These are phyloP conservation scores for Beta vulgaris DNA, from an alignment of 148 eudicot genomes.

Conservation along the genomic window DNA sequence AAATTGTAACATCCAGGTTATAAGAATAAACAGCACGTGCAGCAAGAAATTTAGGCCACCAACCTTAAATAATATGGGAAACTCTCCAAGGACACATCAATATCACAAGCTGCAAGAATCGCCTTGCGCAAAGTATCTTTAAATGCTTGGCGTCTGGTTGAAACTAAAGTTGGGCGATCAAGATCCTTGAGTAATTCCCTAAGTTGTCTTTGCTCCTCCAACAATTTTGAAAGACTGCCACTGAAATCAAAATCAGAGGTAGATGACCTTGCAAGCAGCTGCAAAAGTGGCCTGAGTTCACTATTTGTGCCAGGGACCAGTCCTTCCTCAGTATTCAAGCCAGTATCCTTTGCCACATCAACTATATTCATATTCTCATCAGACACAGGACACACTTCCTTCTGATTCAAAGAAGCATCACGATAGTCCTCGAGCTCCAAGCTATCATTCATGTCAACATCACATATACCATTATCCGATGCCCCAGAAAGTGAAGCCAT, in stretches of 20 bases:
- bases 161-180: conserved; percentile 38
- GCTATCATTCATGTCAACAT: conserved; percentile 61
- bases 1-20: no score
- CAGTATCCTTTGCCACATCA: conserved; percentile 37
- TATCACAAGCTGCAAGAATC: conserved; percentile 40
- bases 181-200: conserved; percentile 50
- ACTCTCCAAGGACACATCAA: conserved; percentile 68
- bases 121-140: conserved; percentile 54
- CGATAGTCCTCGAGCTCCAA: conserved; percentile 43
- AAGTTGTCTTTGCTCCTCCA: conserved; percentile 50
- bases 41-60: conserved; percentile 11
- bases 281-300: conserved; percentile 53
- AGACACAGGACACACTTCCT: conserved; percentile 37
- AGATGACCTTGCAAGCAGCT: conserved; percentile 46
- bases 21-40: not conserved
- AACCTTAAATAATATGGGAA: conserved; percentile 91
- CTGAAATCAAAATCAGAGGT: conserved; percentile 46
- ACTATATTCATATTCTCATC: conserved; percentile 49
- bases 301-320: conserved; percentile 35
- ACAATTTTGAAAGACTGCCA: conserved; percentile 48
- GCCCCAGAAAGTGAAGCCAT: conserved; percentile 48
- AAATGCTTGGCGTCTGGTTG: conserved; percentile 58
- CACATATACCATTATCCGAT: conserved; percentile 52
- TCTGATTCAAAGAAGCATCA: conserved; percentile 42
- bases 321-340: conserved; percentile 45